These are phyloP conservation scores for Penicillium sp. DNA, from an alignment of 2,329 filamentous ascomycete genomes.

Conservation along the genomic window DNA sequence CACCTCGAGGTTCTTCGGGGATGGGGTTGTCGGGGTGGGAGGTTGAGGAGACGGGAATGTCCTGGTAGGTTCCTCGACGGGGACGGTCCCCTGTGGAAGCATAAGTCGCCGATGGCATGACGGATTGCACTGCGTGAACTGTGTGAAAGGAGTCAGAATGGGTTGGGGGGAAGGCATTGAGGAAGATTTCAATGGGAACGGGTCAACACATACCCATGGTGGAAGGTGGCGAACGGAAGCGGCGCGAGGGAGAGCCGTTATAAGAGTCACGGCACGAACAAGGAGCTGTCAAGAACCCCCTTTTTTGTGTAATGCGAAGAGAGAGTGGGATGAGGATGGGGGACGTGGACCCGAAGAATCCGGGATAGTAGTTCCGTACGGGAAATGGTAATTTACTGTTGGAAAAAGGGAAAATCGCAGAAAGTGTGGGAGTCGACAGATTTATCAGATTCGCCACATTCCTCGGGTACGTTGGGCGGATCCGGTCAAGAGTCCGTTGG, in stretches of 20 bases:
- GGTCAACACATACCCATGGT: conserved; percentile 3
- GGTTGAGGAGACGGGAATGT: conserved; percentile 41
- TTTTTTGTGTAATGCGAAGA: conserved; percentile 3
- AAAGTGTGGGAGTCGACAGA: not conserved
- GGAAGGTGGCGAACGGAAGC: conserved; percentile 1
- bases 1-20: conserved; percentile 48
- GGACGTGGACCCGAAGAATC: conserved; percentile 9
- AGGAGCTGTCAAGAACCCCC: not conserved
- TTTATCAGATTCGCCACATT: conserved; percentile 15
- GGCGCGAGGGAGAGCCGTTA: not conserved
- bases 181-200: not conserved
- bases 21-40: conserved; percentile 52
- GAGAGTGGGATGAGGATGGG: conserved; percentile 6
- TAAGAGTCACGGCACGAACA: conserved; percentile 2
- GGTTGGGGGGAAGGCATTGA: too few species aligned
- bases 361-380: conserved; percentile 6
- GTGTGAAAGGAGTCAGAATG: not conserved
- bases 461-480: conserved; percentile 7
- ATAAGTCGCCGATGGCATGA: conserved; percentile 28
- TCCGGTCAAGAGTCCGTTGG: conserved; percentile 1
- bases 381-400: not conserved
- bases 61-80: conserved; percentile 28
- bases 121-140: conserved; percentile 36
- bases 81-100: conserved; percentile 25
- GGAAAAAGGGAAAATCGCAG: not conserved